Evolutionary conservation across 805 yeast species (phyloP).

Genomic region (Barnettozyma populi): DNA sequence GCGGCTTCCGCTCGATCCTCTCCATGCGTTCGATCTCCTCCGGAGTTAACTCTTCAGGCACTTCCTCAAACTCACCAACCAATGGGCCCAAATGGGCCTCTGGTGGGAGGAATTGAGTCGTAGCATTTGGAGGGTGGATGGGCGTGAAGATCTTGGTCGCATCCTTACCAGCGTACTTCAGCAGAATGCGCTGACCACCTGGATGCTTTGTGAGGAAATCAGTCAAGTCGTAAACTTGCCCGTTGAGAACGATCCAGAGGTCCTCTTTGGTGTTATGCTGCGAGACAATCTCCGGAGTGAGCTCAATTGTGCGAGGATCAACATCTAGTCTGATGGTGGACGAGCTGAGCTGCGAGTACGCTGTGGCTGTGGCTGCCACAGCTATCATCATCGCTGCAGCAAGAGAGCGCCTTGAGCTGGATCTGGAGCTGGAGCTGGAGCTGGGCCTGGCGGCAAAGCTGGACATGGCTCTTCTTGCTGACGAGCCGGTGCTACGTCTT

Average conservation of each 20-base stretch:
- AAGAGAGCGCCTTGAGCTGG: not conserved
- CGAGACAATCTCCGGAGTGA: conserved; percentile 25
- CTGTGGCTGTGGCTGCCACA: not conserved
- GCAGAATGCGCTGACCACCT: conserved; percentile 66
- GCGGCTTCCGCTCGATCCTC: conserved; percentile 52
- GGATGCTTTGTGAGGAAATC: conserved; percentile 76
- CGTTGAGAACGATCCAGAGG: conserved; percentile 83
- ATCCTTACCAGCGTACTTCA: conserved; percentile 77
- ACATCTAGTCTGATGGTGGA: conserved; percentile 1
- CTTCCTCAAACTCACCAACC: conserved; percentile 31
- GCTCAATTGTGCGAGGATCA: conserved; percentile 6
- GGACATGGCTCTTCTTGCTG: not conserved
- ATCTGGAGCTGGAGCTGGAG: no score
- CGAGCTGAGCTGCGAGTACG: not conserved
- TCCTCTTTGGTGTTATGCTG: conserved; percentile 39
- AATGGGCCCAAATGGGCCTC: conserved; percentile 61
- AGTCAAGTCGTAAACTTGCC: conserved; percentile 73
- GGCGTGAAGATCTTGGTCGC: conserved; percentile 84
- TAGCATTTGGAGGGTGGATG: conserved; percentile 84
- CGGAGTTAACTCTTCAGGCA: conserved; percentile 28
- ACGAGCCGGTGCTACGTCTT: not conserved
- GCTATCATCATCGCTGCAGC: not conserved
- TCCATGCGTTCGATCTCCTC: conserved; percentile 40
- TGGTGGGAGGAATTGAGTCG: conserved; percentile 53
- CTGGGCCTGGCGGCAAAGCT: not conserved